phyloP scores from a whole-genome alignment of 345 rosid species.

The Passiflora organensis region DNA sequence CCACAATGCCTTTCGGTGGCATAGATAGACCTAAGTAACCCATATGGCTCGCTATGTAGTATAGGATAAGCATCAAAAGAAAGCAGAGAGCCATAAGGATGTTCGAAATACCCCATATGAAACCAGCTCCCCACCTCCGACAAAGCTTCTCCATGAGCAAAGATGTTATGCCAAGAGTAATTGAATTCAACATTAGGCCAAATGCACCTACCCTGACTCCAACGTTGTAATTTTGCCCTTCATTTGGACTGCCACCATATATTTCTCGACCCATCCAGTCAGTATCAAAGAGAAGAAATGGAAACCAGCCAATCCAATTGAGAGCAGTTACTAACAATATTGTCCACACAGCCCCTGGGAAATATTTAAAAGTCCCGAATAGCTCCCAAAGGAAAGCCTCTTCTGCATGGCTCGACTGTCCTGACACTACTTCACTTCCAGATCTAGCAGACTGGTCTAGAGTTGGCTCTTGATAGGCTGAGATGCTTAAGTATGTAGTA shows the following conservation, averaged over 20 bases:
- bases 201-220: constrained; percentile 94
- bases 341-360: constrained; percentile 62
- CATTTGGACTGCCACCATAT: constrained; percentile 77
- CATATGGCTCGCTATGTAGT: constrained; percentile 54
- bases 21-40: constrained; percentile 48
- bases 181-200: constrained; percentile 89
- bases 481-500: constrained; percentile 56
- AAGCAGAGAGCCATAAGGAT: constrained; percentile 83
- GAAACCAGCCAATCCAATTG: constrained; percentile 96
- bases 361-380: constrained; percentile 80
- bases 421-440: constrained; percentile 29
- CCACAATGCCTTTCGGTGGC: constrained; percentile 68
- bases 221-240: constrained; percentile 49
- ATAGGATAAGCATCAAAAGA: constrained; percentile 61
- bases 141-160: constrained; percentile 89
- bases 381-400: constrained; percentile 94
- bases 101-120: constrained; percentile 83
- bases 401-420: constrained; percentile 17
- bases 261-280: constrained; percentile 99
- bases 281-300: constrained; percentile 85
- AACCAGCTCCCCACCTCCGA: constrained; percentile 95
- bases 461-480: constrained; percentile 70
- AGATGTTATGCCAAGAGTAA: constrained; percentile 87
- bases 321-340: constrained; percentile 73
- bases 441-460: constrained; percentile 32